Percentiles rank a stretch among this genome's conserved stretches.
Evolutionary conservation across 192 early-diverging fungal species (phyloP).

Genomic region (Ambispora gerdemannii): DNA sequence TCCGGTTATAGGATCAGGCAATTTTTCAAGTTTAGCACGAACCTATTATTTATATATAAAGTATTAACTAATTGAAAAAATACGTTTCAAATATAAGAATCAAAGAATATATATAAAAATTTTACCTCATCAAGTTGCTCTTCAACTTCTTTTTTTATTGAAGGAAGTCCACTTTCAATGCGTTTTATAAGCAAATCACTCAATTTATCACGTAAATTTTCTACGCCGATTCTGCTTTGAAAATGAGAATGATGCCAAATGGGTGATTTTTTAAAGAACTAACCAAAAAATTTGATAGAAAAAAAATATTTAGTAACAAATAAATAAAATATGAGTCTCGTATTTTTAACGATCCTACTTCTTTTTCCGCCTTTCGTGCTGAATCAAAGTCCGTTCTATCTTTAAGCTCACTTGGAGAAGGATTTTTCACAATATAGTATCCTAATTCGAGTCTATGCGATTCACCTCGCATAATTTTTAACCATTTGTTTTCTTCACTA

Average conservation of each 20-base stretch:
- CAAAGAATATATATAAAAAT: too few relatives aligned
- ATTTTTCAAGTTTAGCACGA: neutral
- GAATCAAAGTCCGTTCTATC: neutral
- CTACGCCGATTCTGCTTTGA: neutral
- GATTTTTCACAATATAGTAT: slow-evolving; percentile 54
- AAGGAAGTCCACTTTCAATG: neutral
- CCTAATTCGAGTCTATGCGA: slow-evolving; percentile 46
- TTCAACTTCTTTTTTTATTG: slow-evolving; percentile 17
- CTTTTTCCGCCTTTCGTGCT: neutral
- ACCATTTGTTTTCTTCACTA: slow-evolving; percentile 49
- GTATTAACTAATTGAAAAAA: too few relatives aligned
- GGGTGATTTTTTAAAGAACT: slow-evolving; percentile 2
- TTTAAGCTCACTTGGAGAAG: slow-evolving; percentile 23
- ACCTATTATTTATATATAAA: too few relatives aligned
- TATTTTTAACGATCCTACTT: neutral
- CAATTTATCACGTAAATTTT: slow-evolving; percentile 4
- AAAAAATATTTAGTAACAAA: neutral
- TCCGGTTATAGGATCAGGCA: neutral
- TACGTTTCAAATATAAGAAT: too few relatives aligned
- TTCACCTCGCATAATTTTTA: slow-evolving; percentile 49
- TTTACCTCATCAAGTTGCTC: slow-evolving; percentile 1
- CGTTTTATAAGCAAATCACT: slow-evolving; percentile 12
- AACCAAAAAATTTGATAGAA: neutral
- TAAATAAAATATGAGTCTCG: neutral
- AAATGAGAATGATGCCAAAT: neutral